Evolutionary conservation across 352 stramenopile species (phyloP).

Genomic region (Phytophthora boehmeriae): DNA sequence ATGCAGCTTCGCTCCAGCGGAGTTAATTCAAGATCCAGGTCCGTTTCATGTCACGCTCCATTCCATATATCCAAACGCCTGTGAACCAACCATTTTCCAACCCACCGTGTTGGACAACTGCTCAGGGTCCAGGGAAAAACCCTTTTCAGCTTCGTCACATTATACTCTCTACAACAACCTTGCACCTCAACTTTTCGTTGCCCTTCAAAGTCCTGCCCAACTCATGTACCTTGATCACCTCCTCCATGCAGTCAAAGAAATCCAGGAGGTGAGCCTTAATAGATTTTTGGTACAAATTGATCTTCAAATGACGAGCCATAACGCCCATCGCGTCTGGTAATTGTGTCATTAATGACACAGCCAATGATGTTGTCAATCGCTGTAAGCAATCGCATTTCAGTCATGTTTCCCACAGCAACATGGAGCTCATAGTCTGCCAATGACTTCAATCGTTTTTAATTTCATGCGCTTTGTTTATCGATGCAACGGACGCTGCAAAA

Average conservation of each 20-base stretch:
- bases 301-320: conserved; percentile 8
- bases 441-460: no score
- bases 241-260: conserved; percentile 8
- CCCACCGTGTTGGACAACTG: no score
- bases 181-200: conserved; percentile 10
- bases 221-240: conserved; percentile 8
- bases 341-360: conserved; percentile 12
- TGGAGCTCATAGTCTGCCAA: conserved; percentile 6
- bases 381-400: conserved; percentile 1
- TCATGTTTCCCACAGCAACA: conserved; percentile 1
- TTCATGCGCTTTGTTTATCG: no score
- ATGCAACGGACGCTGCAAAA: no score
- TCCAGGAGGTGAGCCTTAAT: conserved; percentile 4
- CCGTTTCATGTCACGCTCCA: no score
- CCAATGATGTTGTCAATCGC: conserved; percentile 11
- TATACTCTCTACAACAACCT: no score
- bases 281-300: conserved; percentile 5
- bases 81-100: no score
- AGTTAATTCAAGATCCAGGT: no score
- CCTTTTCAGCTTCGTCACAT: no score
- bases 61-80: no score
- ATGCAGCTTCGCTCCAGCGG: no score
- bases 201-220: not conserved
- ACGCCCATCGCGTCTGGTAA: not conserved
- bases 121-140: no score